Evolutionary conservation across 768 basidiomycete species (phyloP).

Genomic region (Lepiota venenata): DNA sequence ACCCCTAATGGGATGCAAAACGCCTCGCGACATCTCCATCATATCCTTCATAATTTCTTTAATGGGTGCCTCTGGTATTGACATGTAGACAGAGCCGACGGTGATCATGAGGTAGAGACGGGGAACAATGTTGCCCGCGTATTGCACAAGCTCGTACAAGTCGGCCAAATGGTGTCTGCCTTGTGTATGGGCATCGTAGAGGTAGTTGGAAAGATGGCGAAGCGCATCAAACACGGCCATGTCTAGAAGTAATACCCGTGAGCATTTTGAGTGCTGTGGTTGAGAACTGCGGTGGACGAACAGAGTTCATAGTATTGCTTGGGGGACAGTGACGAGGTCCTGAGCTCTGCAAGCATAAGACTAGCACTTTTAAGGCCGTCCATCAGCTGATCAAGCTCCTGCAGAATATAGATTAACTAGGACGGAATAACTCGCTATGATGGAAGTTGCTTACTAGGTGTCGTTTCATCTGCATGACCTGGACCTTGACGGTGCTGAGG

Average conservation of each 20-base stretch:
- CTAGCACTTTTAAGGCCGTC: constrained; percentile 97
- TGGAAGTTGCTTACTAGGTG: constrained; percentile 61
- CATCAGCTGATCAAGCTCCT: constrained; percentile 98
- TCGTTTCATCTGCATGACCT: constrained; percentile 94
- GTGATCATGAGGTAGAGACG: constrained; percentile 98
- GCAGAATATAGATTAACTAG: constrained; percentile 10
- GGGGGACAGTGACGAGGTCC: constrained; percentile 89
- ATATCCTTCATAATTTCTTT: constrained; percentile 99
- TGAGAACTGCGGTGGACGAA: constrained; percentile 34
- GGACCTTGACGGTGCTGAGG: constrained; percentile 81
- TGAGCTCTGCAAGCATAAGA: constrained; percentile 93
- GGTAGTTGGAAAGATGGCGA: constrained; percentile 91
- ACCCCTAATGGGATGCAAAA: constrained; percentile 95
- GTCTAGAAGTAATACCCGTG: constrained; percentile 44
- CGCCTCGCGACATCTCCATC: constrained; percentile 99
- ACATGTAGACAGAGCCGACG: constrained; percentile 99
- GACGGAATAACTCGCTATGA: constrained; percentile 9
- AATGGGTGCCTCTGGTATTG: constrained; percentile 92
- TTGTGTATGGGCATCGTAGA: constrained; percentile 92
- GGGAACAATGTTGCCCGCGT: constrained; percentile 94
- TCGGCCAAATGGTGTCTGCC: constrained; percentile 95
- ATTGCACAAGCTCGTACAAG: constrained; percentile 99
- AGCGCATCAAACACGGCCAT: constrained; percentile 99
- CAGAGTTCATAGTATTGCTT: constrained; percentile 99
- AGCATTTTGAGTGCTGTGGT: not conserved